phyloP scores from a whole-genome alignment of 805 yeast genomes.

The Starmerella ratchasimensis region DNA sequence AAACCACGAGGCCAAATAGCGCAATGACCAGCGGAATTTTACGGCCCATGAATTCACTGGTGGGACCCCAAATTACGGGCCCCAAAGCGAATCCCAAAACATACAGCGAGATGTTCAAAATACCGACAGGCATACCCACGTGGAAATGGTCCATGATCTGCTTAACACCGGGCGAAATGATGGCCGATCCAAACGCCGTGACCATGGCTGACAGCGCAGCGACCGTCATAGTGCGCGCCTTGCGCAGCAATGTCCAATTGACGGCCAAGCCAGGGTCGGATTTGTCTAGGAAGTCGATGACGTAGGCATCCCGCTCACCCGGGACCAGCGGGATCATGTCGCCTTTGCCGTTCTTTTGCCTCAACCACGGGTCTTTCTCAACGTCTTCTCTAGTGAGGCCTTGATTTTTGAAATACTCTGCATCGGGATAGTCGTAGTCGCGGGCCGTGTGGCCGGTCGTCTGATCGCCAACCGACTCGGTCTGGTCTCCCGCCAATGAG shows the following conservation, averaged over 20 bases:
- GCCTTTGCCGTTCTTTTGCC: too few relatives aligned
- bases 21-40: slow-evolving; percentile 41
- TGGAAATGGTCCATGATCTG: slow-evolving; percentile 37
- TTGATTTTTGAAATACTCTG: too few relatives aligned
- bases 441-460: too few relatives aligned
- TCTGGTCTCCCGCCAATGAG: too few relatives aligned
- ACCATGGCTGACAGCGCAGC: slow-evolving; percentile 51
- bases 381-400: too few relatives aligned
- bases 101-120: slow-evolving; percentile 57
- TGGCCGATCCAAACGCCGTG: slow-evolving; percentile 46
- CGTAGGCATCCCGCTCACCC: slow-evolving; percentile 9
- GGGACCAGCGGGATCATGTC: slow-evolving; percentile 6
- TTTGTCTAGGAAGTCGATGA: slow-evolving; percentile 17
- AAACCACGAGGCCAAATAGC: slow-evolving; percentile 26
- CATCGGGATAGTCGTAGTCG: too few relatives aligned
- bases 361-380: too few relatives aligned
- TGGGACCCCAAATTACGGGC: slow-evolving; percentile 79
- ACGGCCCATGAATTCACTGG: slow-evolving; percentile 64
- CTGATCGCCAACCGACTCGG: too few relatives aligned
- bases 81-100: slow-evolving; percentile 88
- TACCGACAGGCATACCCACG: slow-evolving; percentile 49
- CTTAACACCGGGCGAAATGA: slow-evolving; percentile 40
- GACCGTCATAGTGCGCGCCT: slow-evolving; percentile 12
- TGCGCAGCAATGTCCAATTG: slow-evolving; percentile 35
- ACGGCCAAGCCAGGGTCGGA: slow-evolving; percentile 41